These are phyloP conservation scores for Gossypium schwendimanii DNA, from an alignment of 441 rosid genomes.

Conservation along the genomic window DNA sequence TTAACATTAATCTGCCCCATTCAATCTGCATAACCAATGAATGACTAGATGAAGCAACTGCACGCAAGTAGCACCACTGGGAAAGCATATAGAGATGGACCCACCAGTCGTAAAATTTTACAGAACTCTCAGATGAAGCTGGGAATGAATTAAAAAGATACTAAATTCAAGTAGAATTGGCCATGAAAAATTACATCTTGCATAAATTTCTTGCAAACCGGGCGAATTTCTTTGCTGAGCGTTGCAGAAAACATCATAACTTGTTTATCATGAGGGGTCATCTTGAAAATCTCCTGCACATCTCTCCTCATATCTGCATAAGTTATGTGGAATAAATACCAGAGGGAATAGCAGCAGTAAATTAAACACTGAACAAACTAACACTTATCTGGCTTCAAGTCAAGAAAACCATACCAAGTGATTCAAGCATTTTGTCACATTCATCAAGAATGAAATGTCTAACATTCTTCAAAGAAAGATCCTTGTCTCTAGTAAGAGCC, in stretches of 20 bases:
- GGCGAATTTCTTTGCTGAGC: constrained; percentile 98
- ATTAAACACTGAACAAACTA: not conserved
- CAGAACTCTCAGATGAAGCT: constrained; percentile 31
- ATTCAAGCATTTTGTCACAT: constrained; percentile 99
- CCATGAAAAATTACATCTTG: constrained; percentile 90
- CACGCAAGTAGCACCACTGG: constrained; percentile 12
- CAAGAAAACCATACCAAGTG: constrained; percentile 54
- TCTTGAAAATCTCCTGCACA: constrained; percentile 94
- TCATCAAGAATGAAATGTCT: constrained; percentile 98
- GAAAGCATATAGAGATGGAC: constrained; percentile 16
- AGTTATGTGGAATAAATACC: not conserved
- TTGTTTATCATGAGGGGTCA: constrained; percentile 98
- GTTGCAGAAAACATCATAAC: constrained; percentile 99
- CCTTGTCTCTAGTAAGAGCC: constrained; percentile 85
- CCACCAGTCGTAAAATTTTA: constrained; percentile 22
- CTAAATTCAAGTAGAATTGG: constrained; percentile 59
- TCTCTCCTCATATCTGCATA: constrained; percentile 88
- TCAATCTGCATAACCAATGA: constrained; percentile 13
- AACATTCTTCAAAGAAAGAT: constrained; percentile 91
- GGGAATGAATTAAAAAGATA: constrained; percentile 37
- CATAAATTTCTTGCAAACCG: constrained; percentile 99
- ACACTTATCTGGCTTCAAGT: not conserved
- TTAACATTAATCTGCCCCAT: constrained; percentile 10
- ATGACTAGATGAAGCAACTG: constrained; percentile 16
- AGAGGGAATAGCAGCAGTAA: not conserved